These are phyloP conservation scores for Cystobasidium slooffiae DNA, from an alignment of 1,284 basidiomycete species.

Conservation along the genomic window DNA sequence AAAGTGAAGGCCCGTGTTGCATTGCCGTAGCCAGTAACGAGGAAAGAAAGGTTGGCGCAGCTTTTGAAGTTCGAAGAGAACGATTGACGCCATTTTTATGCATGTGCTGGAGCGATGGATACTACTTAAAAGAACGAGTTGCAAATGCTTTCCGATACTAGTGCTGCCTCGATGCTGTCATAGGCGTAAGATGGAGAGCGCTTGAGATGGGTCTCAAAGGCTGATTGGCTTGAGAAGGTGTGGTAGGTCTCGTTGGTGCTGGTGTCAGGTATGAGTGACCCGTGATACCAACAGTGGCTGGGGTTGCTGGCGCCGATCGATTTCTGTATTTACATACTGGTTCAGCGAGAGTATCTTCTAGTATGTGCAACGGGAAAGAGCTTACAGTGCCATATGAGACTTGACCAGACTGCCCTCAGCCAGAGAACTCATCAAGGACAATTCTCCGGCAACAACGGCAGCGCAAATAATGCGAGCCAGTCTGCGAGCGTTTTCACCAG, in stretches of 20 bases:
- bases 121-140: not conserved
- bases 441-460: conserved; percentile 91
- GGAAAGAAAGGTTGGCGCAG: no score
- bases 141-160: not conserved
- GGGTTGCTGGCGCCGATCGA: conserved; percentile 42
- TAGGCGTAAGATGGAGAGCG: conserved; percentile 26
- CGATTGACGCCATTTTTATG: not conserved
- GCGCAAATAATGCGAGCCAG: conserved; percentile 85
- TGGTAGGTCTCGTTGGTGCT: conserved; percentile 33
- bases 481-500: conserved; percentile 82
- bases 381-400: conserved; percentile 44
- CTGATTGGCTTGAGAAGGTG: conserved; percentile 19
- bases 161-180: conserved; percentile 2
- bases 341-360: not conserved
- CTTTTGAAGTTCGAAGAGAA: no score
- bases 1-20: no score
- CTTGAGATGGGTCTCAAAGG: conserved; percentile 1
- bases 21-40: no score
- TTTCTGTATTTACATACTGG: conserved; percentile 21
- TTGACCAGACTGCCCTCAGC: conserved; percentile 74
- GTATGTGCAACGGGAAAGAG: not conserved
- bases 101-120: not conserved
- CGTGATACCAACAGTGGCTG: conserved; percentile 38
- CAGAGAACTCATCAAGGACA: conserved; percentile 79
- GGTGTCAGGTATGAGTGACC: conserved; percentile 43